These are phyloP conservation scores for Saccharomycopsis sp. DNA, from an alignment of 805 yeast species.

Conservation along the genomic window DNA sequence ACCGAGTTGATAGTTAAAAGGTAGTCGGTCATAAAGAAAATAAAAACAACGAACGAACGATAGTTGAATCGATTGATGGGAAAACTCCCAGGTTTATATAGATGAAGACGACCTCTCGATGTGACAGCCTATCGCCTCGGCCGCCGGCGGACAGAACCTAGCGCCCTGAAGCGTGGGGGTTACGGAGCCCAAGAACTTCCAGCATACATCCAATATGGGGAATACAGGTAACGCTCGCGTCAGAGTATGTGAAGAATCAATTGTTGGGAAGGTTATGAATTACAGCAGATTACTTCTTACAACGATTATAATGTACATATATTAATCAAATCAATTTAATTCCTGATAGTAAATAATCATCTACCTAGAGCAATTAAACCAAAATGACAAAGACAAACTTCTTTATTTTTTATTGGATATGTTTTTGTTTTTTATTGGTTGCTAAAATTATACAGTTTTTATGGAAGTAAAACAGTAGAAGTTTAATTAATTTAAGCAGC, in stretches of 20 bases:
- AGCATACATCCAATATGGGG: too few species aligned
- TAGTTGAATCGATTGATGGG: too few species aligned
- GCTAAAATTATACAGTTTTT: background rate
- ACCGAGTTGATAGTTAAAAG: constrained; percentile 48
- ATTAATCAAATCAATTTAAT: constrained; percentile 6
- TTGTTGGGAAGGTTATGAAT: too few species aligned
- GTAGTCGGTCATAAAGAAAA: constrained; percentile 25
- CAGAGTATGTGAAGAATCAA: too few species aligned
- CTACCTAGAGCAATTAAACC: constrained; percentile 17
- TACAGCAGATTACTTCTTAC: too few species aligned
- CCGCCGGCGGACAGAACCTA: too few species aligned
- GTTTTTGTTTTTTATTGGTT: background rate
- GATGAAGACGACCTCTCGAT: too few species aligned
- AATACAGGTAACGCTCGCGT: too few species aligned
- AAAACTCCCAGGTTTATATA: too few species aligned
- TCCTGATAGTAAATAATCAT: constrained; percentile 13
- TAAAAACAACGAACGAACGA: background rate
- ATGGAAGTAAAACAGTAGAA: background rate
- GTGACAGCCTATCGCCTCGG: too few species aligned
- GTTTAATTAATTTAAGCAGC: constrained; percentile 52
- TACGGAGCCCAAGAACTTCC: too few species aligned
- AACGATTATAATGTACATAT: constrained; percentile 1
- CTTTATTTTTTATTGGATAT: background rate
- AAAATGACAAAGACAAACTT: background rate
- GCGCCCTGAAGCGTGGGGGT: too few species aligned